Conservation (phyloP, 768 basidiomycete species). For the Kwoniella newhampshirensis region DNA sequence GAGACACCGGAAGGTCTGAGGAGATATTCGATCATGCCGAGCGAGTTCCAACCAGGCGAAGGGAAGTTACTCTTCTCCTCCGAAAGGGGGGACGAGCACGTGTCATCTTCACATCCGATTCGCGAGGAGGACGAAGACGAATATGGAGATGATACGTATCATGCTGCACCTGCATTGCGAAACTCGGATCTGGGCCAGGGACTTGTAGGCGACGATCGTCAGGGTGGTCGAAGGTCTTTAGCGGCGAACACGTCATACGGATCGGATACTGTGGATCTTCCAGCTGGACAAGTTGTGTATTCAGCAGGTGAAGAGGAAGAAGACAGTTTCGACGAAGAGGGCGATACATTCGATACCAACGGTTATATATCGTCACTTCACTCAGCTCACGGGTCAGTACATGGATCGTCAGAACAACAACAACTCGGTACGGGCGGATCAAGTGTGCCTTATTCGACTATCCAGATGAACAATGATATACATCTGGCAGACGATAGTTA, state of each 20-base stretch:
- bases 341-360: neutral
- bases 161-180: too few relatives aligned
- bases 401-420: slow-evolving; percentile 5
- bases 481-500: slow-evolving; percentile 4
- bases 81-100: neutral
- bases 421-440: neutral
- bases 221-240: slow-evolving; percentile 22
- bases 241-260: slow-evolving; percentile 43
- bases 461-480: slow-evolving; percentile 1
- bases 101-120: slow-evolving; percentile 6
- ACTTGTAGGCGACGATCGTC: neutral
- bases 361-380: slow-evolving; percentile 9
- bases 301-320: slow-evolving; percentile 16
- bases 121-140: slow-evolving; percentile 11
- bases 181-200: neutral
- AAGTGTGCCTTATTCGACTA: slow-evolving; percentile 10
- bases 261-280: slow-evolving; percentile 33
- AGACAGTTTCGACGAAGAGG: slow-evolving; percentile 27
- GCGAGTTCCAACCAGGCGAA: slow-evolving; percentile 9
- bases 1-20: slow-evolving; percentile 44
- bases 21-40: slow-evolving; percentile 37
- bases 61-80: slow-evolving; percentile 12
- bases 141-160: slow-evolving; percentile 7
- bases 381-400: neutral
- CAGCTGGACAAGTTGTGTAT: slow-evolving; percentile 8